Evolutionary conservation across 805 yeast species (phyloP), one percentile per base, ranked within the genome.

Genomic region (Saturnispora galanensis): DNA sequence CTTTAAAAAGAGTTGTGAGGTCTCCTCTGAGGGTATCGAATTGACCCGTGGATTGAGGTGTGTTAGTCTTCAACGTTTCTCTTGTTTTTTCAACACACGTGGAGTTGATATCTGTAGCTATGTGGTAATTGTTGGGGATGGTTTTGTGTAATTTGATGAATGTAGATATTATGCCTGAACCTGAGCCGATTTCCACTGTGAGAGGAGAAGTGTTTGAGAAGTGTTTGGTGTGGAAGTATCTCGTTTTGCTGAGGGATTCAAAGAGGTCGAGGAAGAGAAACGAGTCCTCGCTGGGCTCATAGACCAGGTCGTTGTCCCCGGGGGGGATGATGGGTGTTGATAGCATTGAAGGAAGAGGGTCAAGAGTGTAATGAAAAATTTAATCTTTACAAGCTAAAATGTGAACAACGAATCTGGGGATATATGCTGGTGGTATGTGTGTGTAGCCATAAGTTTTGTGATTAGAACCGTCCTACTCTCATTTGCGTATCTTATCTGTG

Each of bases 271-370:
- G 63, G 9, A 93, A 67, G 9, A 90, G 74, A 57, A 82, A 93
- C 7, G 95, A 77, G 65, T 93, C 98, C 55, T 93, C 98, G 0
- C 95, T 76, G 0, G 98, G 97, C 57, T 93, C 98, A 59, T 93
- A 93, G 3, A 90, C 95, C 52, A 71, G 72, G n/a, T 74, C 79
- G 49, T 71, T 75, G 55, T 83, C 82, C 15, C 80, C 71, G 15
- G 68, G 61, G 1, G 56, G 51, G 2, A 83, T 67, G 7, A 62
- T 60, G 1, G 97, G 97, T 0, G 97, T 89, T 5, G 93, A 80
- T 3, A 85, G 69, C 96, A 88, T 88, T 11, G 15, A 4, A 16
- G 26, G 10, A 18, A 10, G 10, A 15, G 10, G 12, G 12, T 30
- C 15, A 38, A 30, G 18, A 29, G 8, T 21, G 26, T 5, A 21